Evolutionary conservation across 2,329 filamentous ascomycete species (phyloP).

Genomic region (Chrysoporthe cubensis): DNA sequence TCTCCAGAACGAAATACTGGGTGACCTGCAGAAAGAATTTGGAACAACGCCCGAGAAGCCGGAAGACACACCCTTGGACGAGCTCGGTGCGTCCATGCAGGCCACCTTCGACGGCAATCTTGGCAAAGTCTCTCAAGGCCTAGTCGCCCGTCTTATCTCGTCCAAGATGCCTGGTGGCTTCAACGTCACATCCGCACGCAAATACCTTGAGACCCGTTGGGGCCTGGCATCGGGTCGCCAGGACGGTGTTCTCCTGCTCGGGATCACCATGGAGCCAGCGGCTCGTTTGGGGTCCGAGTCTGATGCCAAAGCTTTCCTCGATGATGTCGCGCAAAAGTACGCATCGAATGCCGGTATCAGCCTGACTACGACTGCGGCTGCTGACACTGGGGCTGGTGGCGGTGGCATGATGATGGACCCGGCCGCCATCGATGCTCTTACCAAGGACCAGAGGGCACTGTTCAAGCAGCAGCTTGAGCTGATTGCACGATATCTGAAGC

Average conservation of each 20-base stretch:
- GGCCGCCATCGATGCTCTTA: constrained; percentile 92
- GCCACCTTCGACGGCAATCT: constrained; percentile 98
- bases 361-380: constrained; percentile 75
- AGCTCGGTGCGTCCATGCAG: constrained; percentile 94
- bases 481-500: constrained; percentile 92
- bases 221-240: constrained; percentile 85
- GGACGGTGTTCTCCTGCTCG: constrained; percentile 85
- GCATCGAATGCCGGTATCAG: constrained; percentile 81
- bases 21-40: constrained; percentile 97
- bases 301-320: constrained; percentile 91
- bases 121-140: constrained; percentile 91
- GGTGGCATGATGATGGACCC: constrained; percentile 99
- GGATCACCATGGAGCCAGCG: constrained; percentile 89
- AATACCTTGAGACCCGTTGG: constrained; percentile 94
- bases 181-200: constrained; percentile 94
- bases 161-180: constrained; percentile 99
- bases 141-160: constrained; percentile 92
- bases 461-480: constrained; percentile 99
- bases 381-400: constrained; percentile 70
- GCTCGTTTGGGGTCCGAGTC: constrained; percentile 85
- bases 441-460: constrained; percentile 91
- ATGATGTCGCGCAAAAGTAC: constrained; percentile 88
- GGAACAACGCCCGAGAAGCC: constrained; percentile 98
- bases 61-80: constrained; percentile 94
- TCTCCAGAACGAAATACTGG: constrained; percentile 96